Evolutionary conservation across 768 basidiomycete genomes (phyloP), one percentile per base, ranked within the genome.

Genomic region (Lentinula aciculospora): DNA sequence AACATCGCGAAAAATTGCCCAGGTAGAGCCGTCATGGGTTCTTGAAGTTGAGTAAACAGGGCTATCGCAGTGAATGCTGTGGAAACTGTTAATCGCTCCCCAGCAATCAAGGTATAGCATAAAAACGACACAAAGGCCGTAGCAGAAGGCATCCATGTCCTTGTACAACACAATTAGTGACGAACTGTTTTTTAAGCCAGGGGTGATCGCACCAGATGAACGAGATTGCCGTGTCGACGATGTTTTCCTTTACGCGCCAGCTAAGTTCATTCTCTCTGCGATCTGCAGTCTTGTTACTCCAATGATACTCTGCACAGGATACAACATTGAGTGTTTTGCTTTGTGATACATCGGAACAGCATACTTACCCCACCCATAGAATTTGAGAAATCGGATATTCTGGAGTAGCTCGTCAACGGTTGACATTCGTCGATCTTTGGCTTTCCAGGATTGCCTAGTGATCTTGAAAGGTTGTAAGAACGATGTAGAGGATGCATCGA

Each of bases 51-150:
- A 1, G 82, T 76, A 71, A 94, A 92, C 19, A 92, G 73, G 1
- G 89, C 84, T 21, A 93, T 79, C 0, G 90, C 80, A 0, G 90
- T 90, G 71, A 93, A 93, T 0, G 90, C 91, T 60, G 86, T 85
- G 0, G 88, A 84, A 3, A 92, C 87, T 0, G 89, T 92, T 19
- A 93, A 69, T 23, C 75, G 78, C 60, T 88, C 67, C 15, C 79
- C 76, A 5, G 83, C 87, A 42, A 90, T 72, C 21, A 87, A 69
- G 7, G 89, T 88, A 62, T 85, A 89, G 63, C 79, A 84, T 40
- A 85, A 70, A 67, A 88, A 89, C 2, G 84, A 78, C 3, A 73
- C 71, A 10, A 88, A 73, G 10, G 85, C 82, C 7, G 83, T 86
- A 2, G 84, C 85, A 17, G 85, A 86, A 21, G 86, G 86, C 63